Evolutionary conservation across 2,329 filamentous ascomycete species (phyloP), one percentile per base, ranked within the genome.

Genomic region (Colletotrichum noveboracense): DNA sequence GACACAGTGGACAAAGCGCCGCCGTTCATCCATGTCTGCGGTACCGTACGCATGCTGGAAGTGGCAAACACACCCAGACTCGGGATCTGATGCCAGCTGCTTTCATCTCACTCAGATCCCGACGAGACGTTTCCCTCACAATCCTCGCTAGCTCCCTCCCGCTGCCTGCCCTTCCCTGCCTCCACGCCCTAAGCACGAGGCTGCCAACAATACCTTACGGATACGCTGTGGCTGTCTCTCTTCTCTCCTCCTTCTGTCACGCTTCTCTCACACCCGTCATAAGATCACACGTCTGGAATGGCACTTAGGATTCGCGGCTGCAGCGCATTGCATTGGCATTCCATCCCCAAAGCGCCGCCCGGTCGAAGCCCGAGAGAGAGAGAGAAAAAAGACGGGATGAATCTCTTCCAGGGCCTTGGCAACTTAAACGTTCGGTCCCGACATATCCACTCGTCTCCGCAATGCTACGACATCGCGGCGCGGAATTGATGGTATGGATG

Each of bases 341-440:
- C 26, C 55, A 36, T 38, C 67, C 38, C 26, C 70, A 64, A 73
- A 73, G 64, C 70, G 70, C 56, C 64, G 74, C 70, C 64, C 28
- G 58, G 64, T 65, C 70, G 65, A 68, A 64, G 65, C 73, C 58
- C 73, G 64, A 72, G 14, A 24, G 13, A 58, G 55, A 61, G 26
- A 58, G 55, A 61, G 55, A 34, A 7, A 32, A 52, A 69, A 68
- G 74, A 75, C 70, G 74, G 70, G 74, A 75, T 30, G 74, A 75
- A 73, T 75, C 73, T 64, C 48, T 68, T 68, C 58, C 32, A 21
- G 56, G 28, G 66, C 28, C 70, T 73, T 74, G 74, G 74, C 70
- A 65, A 73, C 43, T 69, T 52, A 30, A 12, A 36, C 32, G 3
- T 65, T 73, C 74, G 74, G 74, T 75, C 74, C 74, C 73, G 73